Conservation (phyloP, 129 eudicot genomes). For the Cynara cardunculus region DNA sequence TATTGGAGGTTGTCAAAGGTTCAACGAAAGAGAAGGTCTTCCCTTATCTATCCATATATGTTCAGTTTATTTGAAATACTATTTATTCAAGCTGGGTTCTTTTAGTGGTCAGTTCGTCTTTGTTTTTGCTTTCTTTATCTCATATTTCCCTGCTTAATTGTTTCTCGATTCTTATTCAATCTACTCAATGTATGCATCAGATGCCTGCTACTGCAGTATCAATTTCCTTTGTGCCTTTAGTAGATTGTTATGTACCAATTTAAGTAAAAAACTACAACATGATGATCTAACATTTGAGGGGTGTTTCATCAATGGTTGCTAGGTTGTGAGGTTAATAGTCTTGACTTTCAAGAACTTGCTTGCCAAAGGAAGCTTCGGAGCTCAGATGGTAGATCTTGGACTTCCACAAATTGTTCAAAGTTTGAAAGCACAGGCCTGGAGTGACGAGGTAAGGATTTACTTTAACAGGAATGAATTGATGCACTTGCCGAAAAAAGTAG, state of each 20-base stretch:
- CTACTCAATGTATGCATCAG: neutral
- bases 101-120: neutral
- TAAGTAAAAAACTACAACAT: neutral
- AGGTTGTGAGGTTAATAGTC: slow-evolving; percentile 90
- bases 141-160: neutral
- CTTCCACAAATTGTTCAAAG: slow-evolving; percentile 68
- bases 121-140: neutral
- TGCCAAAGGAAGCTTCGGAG: slow-evolving; percentile 70
- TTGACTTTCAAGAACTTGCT: slow-evolving; percentile 85
- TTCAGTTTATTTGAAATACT: neutral
- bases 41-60: slow-evolving; percentile 2
- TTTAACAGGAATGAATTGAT: neutral
- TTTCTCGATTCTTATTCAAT: neutral
- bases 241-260: neutral
- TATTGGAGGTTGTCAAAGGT: slow-evolving; percentile 83
- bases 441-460: slow-evolving; percentile 63
- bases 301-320: slow-evolving; percentile 14
- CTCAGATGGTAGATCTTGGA: slow-evolving; percentile 71
- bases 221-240: neutral
- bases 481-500: neutral
- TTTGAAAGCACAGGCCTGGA: slow-evolving; percentile 72
- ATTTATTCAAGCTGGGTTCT: neutral
- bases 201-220: neutral
- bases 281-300: neutral
- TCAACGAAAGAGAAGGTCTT: slow-evolving; percentile 90